Base-by-base conservation (phyloP, 495 filamentous ascomycete genomes). In the Lasiosphaeris hirsuta region DNA sequence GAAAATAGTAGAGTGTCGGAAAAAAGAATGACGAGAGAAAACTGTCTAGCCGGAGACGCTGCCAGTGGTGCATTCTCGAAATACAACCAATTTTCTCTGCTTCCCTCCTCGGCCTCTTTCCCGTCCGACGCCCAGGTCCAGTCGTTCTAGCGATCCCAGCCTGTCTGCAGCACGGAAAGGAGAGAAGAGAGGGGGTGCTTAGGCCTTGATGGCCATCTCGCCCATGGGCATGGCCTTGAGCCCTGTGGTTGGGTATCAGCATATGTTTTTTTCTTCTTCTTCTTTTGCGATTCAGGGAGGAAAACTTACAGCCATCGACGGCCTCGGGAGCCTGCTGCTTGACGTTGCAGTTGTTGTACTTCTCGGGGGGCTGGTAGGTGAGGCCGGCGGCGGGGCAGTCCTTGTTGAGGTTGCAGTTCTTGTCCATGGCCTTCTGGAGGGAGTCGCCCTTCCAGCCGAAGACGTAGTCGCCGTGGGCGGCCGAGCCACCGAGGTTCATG, bases 381-480 rank as follows among this genome's bases (percentile, higher is more conserved):
- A 79, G 69, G 39, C 77, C 77, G 47, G 77, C 77, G 45, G 65
- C 63, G 18, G 74, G 60, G 68, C 77, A 80, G 66, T 75, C 72
- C 23, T 61, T 66, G 74, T 80, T 78, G 42, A 80, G 75, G 59
- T 81, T 82, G 75, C 87, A 90, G 59, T 55, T 41, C 62, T 74
- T 75, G 60, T 87, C 73, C 70, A 88, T 77, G 54, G 84, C 86
- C 52, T 76, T 73, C 67, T 90, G 85, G 49, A 92, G 81, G 51
- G 78, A 74, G 19, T 75, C 63, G 34, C 76, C 74, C 68, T 92
- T 80, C 89, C 89, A 93, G 62, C 89, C 89, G 65, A 88, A 89
- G 61, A 92, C 69, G 75, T 90, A 91, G 73, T 91, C 88, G 54
- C 85, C 87, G 71, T 91, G 88, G 44, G 75, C 75, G 33, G 75